Base-by-base conservation (phyloP, 768 basidiomycete species). In the Agaricus blazei region DNA sequence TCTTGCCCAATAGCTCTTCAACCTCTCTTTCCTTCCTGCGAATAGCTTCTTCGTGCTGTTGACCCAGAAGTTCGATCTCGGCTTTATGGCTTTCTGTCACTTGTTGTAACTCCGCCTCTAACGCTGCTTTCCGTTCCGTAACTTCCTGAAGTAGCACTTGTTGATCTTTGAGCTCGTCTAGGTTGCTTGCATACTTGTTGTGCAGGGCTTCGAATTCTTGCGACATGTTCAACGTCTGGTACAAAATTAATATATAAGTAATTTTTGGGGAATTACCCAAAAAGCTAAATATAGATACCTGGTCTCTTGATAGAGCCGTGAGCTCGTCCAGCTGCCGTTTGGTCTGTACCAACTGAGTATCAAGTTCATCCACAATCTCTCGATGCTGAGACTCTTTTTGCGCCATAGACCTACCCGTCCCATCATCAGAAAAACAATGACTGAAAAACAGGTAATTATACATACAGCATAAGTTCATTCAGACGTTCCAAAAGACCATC, bases 381-480 rank as follows among this genome's bases (percentile, higher is more conserved):
- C 84, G 83, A 66, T 98, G 96, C 34, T 84, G 77, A 3, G 91
- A 88, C 68, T 99, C 97, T 68, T 98, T 98, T 72, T 91, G 88
- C 2, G 95, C 95, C 96, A 98, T 98, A 2, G 96, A 92, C 59
- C 93, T 97, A 56, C 11, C 62, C 44, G 45, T 8, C 19, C 40
- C 9, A 58, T 58, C 64, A 36, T 55, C 58, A 27, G 44, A 45
- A 48, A 41, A 57, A 62, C 47, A 53, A 31, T 3, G 44, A 44
- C 19, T 19, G 24, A 8, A 3, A 41, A 31, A 36, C 29, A 19
- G 52, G 29, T 44, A 34, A 23, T 44, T 42, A 19, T 11, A 73
- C 90, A 63, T 64, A 95, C 90, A 88, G 75, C 93, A 98, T 96
- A 14, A 98, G 80, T 63, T 95, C 92, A 62, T 96, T 94, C 37